Evolutionary conservation across 306 rosid genomes (phyloP).

Genomic region (Ormosia semicastrata): DNA sequence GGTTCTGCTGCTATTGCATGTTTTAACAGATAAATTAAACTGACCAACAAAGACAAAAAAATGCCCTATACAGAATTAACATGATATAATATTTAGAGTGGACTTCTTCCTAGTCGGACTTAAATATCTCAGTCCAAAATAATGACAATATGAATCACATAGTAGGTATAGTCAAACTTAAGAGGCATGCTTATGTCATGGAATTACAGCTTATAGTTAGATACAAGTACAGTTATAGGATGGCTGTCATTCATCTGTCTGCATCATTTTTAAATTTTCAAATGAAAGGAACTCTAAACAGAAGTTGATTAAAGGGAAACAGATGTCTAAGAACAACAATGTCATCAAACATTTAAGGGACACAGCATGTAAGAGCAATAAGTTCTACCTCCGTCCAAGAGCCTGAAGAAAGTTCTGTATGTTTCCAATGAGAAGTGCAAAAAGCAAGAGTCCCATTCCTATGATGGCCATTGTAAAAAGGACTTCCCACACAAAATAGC

Average conservation of each 20-base stretch:
- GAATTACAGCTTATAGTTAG: background rate
- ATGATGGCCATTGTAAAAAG: slow-evolving; percentile 71
- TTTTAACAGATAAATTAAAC: background rate
- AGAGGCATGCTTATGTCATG: background rate
- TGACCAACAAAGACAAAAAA: background rate
- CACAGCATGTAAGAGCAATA: background rate
- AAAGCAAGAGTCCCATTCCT: slow-evolving; percentile 84
- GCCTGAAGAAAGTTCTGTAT: slow-evolving; percentile 90
- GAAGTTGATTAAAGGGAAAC: background rate
- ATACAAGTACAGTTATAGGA: background rate
- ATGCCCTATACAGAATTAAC: background rate
- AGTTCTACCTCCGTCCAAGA: slow-evolving; percentile 68
- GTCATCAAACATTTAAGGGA: background rate
- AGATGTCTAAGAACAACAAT: background rate
- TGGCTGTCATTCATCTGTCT: background rate
- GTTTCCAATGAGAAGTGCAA: slow-evolving; percentile 84
- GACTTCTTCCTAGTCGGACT: background rate
- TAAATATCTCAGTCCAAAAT: background rate
- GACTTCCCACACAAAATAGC: slow-evolving; percentile 77
- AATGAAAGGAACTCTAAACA: background rate
- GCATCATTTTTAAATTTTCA: background rate
- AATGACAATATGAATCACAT: background rate
- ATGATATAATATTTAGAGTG: background rate
- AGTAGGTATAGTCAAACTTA: background rate
- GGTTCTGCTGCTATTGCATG: no score